Evolutionary conservation across 192 early-diverging fungal genomes (phyloP), one percentile per base, ranked within the genome.

Genomic region (Blastocladiella britannica): DNA sequence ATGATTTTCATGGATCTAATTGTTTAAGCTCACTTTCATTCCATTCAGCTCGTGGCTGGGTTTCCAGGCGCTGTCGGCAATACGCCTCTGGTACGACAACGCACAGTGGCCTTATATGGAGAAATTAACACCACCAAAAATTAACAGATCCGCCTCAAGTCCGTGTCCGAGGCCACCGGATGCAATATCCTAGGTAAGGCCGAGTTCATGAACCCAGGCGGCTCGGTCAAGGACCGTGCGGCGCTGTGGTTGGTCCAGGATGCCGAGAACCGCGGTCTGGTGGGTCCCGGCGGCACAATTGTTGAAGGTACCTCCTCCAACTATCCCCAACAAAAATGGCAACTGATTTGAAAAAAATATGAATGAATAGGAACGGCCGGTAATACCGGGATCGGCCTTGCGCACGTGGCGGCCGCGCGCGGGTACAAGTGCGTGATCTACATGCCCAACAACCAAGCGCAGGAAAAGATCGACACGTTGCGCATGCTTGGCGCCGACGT

Each of bases 181-280:
- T 82, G 84, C 66, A 77, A 89, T 47, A 89, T 97, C 58, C 72
- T 84, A 52, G 90, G 81, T 59, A 97, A 94, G 73, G 88, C 90
- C 53, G 93, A 97, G 75, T 93, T 84, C 67, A 89, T 92, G 91
- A 94, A 97, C 70, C 91, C 91, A 5, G 87, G 89, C 29, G 91
- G 92, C 2, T 88, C 85, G 20, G 91, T 96, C 61, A 97, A 97
- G 75, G 94, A 97, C 70, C 80, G 94, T 25, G 87, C 91, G 5
- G 94, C 94, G 0, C 73, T 94, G 27, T 92, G 74, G 67, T 87
- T 97, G 0, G 86, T 97, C 23, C 83, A 94, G 71, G 81, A 93
- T 56, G 92, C 94, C 27, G 94, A 97, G 37, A 29, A 51, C 20
- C 43, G 62, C 58, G 94, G 94, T 1, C 64, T 86, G 54, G 69